Conservation (phyloP, 2,329 filamentous ascomycete species). For the Diplocarpon mali region DNA sequence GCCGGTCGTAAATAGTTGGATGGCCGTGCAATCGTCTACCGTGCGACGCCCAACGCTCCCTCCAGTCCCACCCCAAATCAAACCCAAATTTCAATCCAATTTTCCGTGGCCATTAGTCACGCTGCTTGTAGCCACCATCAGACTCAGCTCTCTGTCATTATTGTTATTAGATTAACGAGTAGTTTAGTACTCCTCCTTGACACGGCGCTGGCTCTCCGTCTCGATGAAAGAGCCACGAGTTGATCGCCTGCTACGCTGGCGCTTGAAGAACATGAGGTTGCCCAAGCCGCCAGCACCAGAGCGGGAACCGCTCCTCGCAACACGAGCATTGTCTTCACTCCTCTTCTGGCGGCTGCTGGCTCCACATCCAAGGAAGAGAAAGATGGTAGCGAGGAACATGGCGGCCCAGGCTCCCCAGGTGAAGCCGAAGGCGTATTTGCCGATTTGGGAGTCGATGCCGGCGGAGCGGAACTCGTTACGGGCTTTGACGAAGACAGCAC, state of each 20-base stretch:
- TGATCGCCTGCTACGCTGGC: constrained; percentile 36
- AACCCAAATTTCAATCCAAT: too few species aligned
- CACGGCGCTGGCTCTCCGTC: constrained; percentile 44
- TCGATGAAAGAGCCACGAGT: constrained; percentile 40
- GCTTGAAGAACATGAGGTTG: constrained; percentile 33
- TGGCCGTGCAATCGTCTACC: too few species aligned
- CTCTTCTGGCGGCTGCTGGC: constrained; percentile 29
- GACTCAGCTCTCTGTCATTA: too few species aligned
- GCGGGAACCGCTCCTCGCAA: constrained; percentile 7
- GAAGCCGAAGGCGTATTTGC: constrained; percentile 62
- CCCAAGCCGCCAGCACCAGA: constrained; percentile 24
- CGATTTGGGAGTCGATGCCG: constrained; percentile 48
- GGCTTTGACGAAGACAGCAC: constrained; percentile 54
- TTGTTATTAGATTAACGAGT: too few species aligned
- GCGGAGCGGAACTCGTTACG: constrained; percentile 51
- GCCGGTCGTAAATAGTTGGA: too few species aligned
- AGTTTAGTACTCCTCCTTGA: constrained; percentile 55
- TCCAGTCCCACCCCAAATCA: too few species aligned
- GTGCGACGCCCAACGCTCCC: too few species aligned
- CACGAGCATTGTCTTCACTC: constrained; percentile 19
- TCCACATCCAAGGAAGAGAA: constrained; percentile 53
- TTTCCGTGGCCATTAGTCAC: too few species aligned
- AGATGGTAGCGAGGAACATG: constrained; percentile 52
- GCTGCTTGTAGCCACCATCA: too few species aligned
- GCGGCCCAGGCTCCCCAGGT: constrained; percentile 61